Percentiles rank a stretch among this genome's conserved stretches.
Evolutionary conservation across 495 filamentous ascomycete species (phyloP).

Genomic region (Cudoniella acicularis): DNA sequence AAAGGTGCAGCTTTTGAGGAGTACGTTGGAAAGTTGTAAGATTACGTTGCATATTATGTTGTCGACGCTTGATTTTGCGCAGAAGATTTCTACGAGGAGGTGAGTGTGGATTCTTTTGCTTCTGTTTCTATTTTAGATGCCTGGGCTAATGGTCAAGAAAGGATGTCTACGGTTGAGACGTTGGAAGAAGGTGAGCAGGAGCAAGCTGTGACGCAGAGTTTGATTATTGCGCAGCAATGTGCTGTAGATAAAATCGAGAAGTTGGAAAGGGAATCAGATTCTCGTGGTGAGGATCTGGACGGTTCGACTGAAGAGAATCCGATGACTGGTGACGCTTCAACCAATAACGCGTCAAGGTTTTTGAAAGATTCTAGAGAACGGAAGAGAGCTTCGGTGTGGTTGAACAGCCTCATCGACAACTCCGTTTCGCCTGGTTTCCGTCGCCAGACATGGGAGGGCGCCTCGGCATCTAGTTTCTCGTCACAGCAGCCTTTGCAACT

Average conservation of each 20-base stretch:
- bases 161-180: slow-evolving; percentile 10
- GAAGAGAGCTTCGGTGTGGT: too few relatives aligned
- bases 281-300: too few relatives aligned
- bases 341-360: too few relatives aligned
- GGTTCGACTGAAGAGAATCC: too few relatives aligned
- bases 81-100: slow-evolving; percentile 12
- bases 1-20: slow-evolving; percentile 7
- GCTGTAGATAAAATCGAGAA: slow-evolving; percentile 3
- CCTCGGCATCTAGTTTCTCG: too few relatives aligned
- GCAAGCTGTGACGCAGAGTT: slow-evolving; percentile 2
- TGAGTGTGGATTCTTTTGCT: not conserved
- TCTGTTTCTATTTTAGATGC: not conserved
- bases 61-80: slow-evolving; percentile 7
- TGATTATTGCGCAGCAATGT: slow-evolving; percentile 13
- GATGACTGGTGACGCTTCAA: too few relatives aligned
- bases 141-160: not conserved
- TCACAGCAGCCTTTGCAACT: too few relatives aligned
- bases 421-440: too few relatives aligned
- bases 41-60: slow-evolving; percentile 14
- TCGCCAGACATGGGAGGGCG: too few relatives aligned
- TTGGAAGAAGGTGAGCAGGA: slow-evolving; percentile 7
- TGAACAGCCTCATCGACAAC: too few relatives aligned
- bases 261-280: too few relatives aligned
- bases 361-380: too few relatives aligned
- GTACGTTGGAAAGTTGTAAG: slow-evolving; percentile 12